These are phyloP conservation scores for Rhododendron ovatum DNA, from an alignment of 148 eudicot species.

Conservation along the genomic window DNA sequence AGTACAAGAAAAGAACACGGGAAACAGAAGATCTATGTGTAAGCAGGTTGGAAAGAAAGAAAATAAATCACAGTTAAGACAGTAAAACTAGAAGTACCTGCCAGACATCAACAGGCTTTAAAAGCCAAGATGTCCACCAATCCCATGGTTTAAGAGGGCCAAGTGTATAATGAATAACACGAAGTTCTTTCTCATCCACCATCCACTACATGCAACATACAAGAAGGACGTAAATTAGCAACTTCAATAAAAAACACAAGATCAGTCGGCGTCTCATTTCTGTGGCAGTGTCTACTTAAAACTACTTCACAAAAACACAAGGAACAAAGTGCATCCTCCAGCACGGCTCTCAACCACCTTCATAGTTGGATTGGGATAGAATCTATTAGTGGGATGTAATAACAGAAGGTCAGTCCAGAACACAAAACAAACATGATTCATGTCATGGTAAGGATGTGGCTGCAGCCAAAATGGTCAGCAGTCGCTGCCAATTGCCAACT, in stretches of 20 bases:
- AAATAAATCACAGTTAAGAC: background rate
- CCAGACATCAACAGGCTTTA: constrained; percentile 97
- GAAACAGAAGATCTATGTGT: background rate
- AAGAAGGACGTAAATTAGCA: background rate
- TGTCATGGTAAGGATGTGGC: background rate
- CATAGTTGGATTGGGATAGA: background rate
- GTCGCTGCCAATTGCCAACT: background rate
- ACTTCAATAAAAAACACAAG: constrained; percentile 5
- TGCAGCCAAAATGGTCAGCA: background rate
- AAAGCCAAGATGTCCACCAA: constrained; percentile 99
- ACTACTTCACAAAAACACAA: background rate
- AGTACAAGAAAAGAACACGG: background rate
- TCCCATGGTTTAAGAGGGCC: constrained; percentile 99
- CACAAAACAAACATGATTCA: background rate
- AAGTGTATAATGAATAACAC: constrained; percentile 94
- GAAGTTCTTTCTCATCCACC: constrained; percentile 89
- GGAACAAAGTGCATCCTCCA: background rate
- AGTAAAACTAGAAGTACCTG: constrained; percentile 49
- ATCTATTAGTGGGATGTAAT: background rate
- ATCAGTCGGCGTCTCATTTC: background rate
- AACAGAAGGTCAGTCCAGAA: background rate
- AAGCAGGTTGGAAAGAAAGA: background rate
- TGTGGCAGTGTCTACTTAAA: background rate
- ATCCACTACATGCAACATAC: constrained; percentile 72
- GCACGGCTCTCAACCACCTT: background rate